These are phyloP conservation scores for Fraxinus latifolia DNA, from an alignment of 305 asterid species.

Conservation along the genomic window DNA sequence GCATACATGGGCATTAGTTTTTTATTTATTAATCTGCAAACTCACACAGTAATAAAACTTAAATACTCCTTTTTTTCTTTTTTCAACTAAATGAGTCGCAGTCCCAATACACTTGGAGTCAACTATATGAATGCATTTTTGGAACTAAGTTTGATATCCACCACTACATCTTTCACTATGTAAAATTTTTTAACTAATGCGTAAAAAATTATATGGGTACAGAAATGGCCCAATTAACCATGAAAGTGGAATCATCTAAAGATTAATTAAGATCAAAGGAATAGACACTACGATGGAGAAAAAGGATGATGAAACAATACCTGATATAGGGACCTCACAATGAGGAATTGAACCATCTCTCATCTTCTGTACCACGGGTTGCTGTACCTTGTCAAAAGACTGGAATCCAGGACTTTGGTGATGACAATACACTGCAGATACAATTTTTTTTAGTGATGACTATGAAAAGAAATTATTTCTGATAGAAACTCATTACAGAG, in stretches of 20 bases:
- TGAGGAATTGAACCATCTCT: conserved; percentile 35
- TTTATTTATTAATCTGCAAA: neutral
- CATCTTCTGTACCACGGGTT: conserved; percentile 27
- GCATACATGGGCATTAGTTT: neutral
- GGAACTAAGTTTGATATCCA: neutral
- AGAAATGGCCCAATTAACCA: neutral
- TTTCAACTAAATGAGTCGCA: neutral
- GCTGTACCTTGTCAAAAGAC: conserved; percentile 34
- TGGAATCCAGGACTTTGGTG: conserved; percentile 59
- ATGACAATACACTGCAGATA: conserved; percentile 63
- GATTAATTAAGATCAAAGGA: neutral
- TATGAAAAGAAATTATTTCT: conserved; percentile 9
- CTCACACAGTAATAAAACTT: conserved; percentile 3
- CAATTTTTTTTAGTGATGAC: conserved; percentile 11
- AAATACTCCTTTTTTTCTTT: neutral
- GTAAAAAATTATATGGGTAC: neutral
- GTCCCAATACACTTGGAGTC: neutral
- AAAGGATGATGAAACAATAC: conserved; percentile 27
- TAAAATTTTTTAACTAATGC: neutral
- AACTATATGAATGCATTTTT: neutral
- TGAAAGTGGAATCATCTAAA: neutral
- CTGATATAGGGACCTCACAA: conserved; percentile 31
- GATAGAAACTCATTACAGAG: conserved; percentile 18
- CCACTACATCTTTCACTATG: neutral
- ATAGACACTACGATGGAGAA: neutral